These are phyloP conservation scores for Ilex asprella DNA, from an alignment of 257 asterid genomes.

Conservation along the genomic window DNA sequence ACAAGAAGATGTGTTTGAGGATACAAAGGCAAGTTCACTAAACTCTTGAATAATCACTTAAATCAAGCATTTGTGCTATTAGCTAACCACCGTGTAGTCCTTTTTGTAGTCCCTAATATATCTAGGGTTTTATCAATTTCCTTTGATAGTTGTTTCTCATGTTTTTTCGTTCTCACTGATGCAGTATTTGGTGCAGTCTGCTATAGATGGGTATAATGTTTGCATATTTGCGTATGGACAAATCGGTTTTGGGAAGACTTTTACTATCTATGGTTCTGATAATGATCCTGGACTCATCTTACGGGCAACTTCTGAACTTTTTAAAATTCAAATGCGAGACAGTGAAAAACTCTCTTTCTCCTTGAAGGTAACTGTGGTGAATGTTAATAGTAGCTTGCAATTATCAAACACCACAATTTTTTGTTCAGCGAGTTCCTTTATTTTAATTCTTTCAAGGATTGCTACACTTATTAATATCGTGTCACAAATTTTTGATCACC, in stretches of 20 bases:
- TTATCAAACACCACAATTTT: no score
- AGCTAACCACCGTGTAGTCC: no score
- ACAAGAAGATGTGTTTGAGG: slow-evolving; percentile 88
- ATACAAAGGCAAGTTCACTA: slow-evolving; percentile 70
- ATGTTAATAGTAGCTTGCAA: no score
- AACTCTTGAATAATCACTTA: background rate
- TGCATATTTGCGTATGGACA: slow-evolving; percentile 99
- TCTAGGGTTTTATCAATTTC: no score
- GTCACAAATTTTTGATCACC: no score
- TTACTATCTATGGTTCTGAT: slow-evolving; percentile 89
- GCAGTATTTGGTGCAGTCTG: slow-evolving; percentile 95
- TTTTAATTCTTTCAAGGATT: no score
- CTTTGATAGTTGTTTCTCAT: no score
- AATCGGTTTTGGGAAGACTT: slow-evolving; percentile 98
- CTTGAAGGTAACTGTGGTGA: slow-evolving; percentile 52
- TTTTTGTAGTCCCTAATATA: no score
- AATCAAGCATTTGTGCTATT: no score
- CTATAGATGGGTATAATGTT: slow-evolving; percentile 91
- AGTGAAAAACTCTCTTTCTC: slow-evolving; percentile 63
- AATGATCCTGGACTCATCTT: slow-evolving; percentile 87
- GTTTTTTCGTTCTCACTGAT: slow-evolving; percentile 1
- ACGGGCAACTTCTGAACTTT: slow-evolving; percentile 82
- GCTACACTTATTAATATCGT: no score
- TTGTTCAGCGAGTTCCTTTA: no score
- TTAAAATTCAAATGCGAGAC: slow-evolving; percentile 69